Percentiles rank a stretch among this genome's conserved stretches.
Evolutionary conservation across 139 green algal genomes (phyloP).

Genomic region (Penium margaritaceum): DNA sequence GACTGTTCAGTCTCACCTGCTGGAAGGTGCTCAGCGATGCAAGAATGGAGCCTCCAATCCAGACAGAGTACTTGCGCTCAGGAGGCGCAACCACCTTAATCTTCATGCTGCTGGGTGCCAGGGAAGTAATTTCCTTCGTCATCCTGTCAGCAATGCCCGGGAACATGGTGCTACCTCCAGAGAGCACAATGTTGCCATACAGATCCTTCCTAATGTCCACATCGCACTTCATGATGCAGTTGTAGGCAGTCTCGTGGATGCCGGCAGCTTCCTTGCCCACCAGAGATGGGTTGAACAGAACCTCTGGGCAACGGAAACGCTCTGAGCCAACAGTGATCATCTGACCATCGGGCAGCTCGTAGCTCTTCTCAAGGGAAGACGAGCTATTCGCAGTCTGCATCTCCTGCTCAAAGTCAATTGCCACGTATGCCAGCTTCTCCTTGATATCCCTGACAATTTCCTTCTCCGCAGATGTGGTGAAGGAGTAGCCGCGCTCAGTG

Average conservation of each 20-base stretch:
- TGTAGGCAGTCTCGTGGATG: conserved; percentile 50
- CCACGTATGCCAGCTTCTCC: conserved; percentile 56
- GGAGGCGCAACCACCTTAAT: conserved; percentile 56
- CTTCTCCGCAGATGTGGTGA: conserved; percentile 52
- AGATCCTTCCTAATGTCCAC: conserved; percentile 51
- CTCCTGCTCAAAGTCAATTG: conserved; percentile 81
- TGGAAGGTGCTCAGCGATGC: conserved; percentile 57
- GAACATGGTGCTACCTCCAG: conserved; percentile 54
- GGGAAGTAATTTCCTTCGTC: conserved; percentile 47
- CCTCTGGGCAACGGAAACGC: conserved; percentile 50
- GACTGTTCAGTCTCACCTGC: conserved; percentile 41
- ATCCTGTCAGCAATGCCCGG: conserved; percentile 47
- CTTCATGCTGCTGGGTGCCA: conserved; percentile 50
- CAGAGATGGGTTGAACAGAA: conserved; percentile 49
- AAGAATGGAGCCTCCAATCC: conserved; percentile 58
- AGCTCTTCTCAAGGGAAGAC: conserved; percentile 85
- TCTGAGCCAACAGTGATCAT: conserved; percentile 56
- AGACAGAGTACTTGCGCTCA: conserved; percentile 56
- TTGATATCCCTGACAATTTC: conserved; percentile 57
- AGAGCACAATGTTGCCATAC: conserved; percentile 53
- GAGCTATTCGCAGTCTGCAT: conserved; percentile 67
- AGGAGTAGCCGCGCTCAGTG: conserved; percentile 51
- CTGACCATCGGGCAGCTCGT: conserved; percentile 61
- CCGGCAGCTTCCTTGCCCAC: conserved; percentile 52
- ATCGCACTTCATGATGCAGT: conserved; percentile 58